phyloP scores from a whole-genome alignment of 805 yeast species.

The Saccharomycopsis babjevae region DNA sequence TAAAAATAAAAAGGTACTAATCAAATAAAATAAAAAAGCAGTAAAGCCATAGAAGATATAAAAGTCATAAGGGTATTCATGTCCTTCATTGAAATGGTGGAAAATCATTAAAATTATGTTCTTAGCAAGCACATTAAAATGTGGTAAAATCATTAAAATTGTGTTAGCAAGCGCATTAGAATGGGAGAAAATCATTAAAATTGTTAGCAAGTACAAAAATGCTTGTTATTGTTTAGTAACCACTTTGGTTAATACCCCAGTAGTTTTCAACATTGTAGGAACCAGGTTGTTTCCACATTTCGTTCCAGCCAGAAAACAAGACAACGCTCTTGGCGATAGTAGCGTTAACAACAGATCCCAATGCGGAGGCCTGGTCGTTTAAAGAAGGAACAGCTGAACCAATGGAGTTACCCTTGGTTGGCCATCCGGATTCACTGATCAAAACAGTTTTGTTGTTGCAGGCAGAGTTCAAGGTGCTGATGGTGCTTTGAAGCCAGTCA shows the following conservation, averaged over 20 bases:
- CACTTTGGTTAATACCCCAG: slow-evolving; percentile 56
- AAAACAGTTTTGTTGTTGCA: slow-evolving; percentile 41
- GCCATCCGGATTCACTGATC: slow-evolving; percentile 96
- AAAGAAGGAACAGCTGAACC: slow-evolving; percentile 77
- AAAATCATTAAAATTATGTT: background rate
- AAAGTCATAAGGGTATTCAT: background rate
- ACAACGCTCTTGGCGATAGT: slow-evolving; percentile 63
- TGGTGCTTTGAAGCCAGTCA: slow-evolving; percentile 42
- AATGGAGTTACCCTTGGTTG: slow-evolving; percentile 70
- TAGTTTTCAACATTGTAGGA: slow-evolving; percentile 59
- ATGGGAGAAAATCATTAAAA: background rate
- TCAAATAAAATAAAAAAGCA: background rate
- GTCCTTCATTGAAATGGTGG: background rate
- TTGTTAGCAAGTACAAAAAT: background rate
- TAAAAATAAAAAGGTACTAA: background rate
- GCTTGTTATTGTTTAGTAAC: background rate
- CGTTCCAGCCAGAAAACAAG: slow-evolving; percentile 80
- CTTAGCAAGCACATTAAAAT: too few species aligned
- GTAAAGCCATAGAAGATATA: background rate
- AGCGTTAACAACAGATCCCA: slow-evolving; percentile 56
- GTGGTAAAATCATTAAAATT: background rate
- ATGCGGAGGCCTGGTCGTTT: slow-evolving; percentile 64
- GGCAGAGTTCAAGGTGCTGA: background rate
- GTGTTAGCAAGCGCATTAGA: too few species aligned
- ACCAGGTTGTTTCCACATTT: slow-evolving; percentile 79